Percentiles rank a stretch among this genome's conserved stretches.
Evolutionary conservation across 768 basidiomycete genomes (phyloP).

Genomic region (Tricholoma terreum): DNA sequence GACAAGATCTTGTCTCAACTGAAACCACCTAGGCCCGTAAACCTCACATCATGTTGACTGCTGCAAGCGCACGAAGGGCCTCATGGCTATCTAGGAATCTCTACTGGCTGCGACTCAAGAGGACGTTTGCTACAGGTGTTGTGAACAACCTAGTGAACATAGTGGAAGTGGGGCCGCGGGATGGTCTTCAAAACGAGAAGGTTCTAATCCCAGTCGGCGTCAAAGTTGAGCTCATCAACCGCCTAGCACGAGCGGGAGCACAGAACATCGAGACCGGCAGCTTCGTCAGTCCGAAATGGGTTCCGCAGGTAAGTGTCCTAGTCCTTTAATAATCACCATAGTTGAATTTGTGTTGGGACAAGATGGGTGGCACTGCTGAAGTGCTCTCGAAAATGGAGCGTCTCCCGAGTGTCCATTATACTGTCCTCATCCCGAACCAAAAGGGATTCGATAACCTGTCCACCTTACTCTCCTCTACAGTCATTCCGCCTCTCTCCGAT

Average conservation of each 20-base stretch:
- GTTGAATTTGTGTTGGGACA: not conserved
- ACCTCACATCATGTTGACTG: not conserved
- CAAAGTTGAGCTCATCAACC: conserved; percentile 78
- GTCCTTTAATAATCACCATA: not conserved
- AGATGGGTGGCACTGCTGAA: conserved; percentile 88
- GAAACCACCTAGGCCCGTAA: too few relatives aligned
- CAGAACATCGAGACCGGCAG: conserved; percentile 79
- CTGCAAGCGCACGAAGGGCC: not conserved
- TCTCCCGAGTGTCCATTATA: conserved; percentile 57
- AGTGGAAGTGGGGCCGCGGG: conserved; percentile 88
- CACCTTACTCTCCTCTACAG: conserved; percentile 44
- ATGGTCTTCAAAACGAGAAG: conserved; percentile 90
- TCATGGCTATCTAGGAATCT: not conserved
- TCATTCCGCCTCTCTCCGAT: conserved; percentile 54
- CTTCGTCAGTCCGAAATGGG: conserved; percentile 92
- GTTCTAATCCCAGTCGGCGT: conserved; percentile 66
- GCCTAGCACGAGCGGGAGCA: conserved; percentile 66
- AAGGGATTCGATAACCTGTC: conserved; percentile 73
- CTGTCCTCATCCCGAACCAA: conserved; percentile 80
- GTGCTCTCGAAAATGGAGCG: conserved; percentile 61
- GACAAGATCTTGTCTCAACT: too few relatives aligned
- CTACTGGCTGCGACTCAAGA: not conserved
- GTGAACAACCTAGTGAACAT: conserved; percentile 51
- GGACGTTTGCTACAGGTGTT: conserved; percentile 23
- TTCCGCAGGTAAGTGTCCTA: conserved; percentile 66